A percentile compares a stretch with the other conserved stretches of the same genome.
Evolutionary conservation across 208 protist species (phyloP).

Genomic region (Tritrichomonas musculus): DNA sequence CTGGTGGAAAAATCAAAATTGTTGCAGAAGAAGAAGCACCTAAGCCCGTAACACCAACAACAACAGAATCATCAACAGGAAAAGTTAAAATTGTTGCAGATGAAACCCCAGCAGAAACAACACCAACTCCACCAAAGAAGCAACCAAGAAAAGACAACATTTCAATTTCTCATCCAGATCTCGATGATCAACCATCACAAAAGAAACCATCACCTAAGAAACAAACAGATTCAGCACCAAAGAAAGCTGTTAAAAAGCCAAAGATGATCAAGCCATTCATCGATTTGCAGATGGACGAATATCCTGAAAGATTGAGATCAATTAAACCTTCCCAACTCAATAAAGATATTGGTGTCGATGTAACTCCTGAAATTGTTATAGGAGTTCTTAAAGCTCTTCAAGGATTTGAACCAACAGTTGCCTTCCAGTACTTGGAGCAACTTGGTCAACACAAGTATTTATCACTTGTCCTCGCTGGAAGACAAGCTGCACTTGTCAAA

Average conservation of each 20-base stretch:
- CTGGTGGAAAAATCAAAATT: neutral
- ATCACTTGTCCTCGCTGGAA: neutral
- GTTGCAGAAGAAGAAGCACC: slow-evolving; percentile 9
- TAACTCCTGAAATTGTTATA: neutral
- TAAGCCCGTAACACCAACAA: too few relatives aligned
- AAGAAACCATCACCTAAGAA: neutral
- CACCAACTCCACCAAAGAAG: too few relatives aligned
- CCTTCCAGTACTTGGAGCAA: neutral
- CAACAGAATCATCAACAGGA: neutral
- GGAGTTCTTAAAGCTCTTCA: neutral
- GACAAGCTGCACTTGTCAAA: neutral
- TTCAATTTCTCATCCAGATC: too few relatives aligned
- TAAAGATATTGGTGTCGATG: neutral
- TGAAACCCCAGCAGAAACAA: neutral
- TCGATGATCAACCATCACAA: neutral
- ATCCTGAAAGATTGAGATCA: neutral
- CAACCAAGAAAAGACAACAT: neutral
- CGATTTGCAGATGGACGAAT: neutral
- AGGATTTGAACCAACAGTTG: neutral
- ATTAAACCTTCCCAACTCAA: neutral
- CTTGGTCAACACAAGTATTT: neutral
- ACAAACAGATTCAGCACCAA: neutral
- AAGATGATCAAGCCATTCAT: neutral
- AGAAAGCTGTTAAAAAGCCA: neutral
- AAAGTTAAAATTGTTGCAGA: neutral